Evolutionary conservation across 768 basidiomycete species (phyloP).

Genomic region (Cyclocybe aegerita): DNA sequence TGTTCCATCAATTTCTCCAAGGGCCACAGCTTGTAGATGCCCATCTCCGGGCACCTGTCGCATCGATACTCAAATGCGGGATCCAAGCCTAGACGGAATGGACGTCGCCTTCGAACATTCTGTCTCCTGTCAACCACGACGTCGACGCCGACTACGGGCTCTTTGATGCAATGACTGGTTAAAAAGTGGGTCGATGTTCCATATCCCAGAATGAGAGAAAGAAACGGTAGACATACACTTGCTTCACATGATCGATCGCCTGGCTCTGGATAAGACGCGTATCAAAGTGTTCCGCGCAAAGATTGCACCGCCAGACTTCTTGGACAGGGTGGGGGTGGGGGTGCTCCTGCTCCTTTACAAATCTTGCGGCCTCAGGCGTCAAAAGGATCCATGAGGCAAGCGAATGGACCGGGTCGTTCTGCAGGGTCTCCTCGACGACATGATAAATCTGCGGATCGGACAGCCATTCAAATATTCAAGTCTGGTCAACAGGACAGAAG

Average conservation of each 20-base stretch:
- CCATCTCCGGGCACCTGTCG: constrained; percentile 14
- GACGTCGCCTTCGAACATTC: constrained; percentile 10
- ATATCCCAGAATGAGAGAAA: not conserved
- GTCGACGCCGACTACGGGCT: constrained; percentile 15
- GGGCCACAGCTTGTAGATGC: constrained; percentile 20
- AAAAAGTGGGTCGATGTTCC: not conserved
- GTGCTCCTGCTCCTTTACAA: constrained; percentile 21
- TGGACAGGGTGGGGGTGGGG: constrained; percentile 11
- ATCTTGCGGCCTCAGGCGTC: constrained; percentile 15
- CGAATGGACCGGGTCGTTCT: constrained; percentile 4
- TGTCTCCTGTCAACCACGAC: constrained; percentile 12
- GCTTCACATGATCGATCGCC: constrained; percentile 13
- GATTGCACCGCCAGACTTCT: constrained; percentile 22
- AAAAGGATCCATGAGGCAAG: constrained; percentile 20
- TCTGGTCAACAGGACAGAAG: not conserved
- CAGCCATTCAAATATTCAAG: too few species aligned
- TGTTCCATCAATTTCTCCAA: constrained; percentile 14
- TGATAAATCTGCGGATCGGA: constrained; percentile 11
- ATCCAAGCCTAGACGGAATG: constrained; percentile 17
- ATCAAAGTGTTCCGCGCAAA: constrained; percentile 19
- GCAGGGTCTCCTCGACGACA: constrained; percentile 8
- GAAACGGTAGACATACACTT: constrained; percentile 12
- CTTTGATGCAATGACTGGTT: constrained; percentile 14
- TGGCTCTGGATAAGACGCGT: constrained; percentile 1
- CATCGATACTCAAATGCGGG: constrained; percentile 18